Conservation (phyloP, 495 filamentous ascomycete species). For the Melanomma pulvis-pyrius region DNA sequence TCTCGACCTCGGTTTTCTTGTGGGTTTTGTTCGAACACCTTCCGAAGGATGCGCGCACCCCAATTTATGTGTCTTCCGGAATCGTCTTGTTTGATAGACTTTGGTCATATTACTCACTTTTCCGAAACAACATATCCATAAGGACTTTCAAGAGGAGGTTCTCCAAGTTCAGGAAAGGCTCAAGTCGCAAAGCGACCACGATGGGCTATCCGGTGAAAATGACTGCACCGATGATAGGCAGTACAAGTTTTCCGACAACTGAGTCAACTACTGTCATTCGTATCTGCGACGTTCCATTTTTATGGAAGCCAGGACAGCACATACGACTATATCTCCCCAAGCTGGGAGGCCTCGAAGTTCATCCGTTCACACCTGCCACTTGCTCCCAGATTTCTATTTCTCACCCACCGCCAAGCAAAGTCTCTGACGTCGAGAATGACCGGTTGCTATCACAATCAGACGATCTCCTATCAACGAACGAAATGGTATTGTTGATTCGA, state of each 20-base stretch:
- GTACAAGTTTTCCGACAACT: not conserved
- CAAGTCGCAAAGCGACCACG: not conserved
- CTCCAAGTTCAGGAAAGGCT: not conserved
- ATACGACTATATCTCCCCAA: conserved; percentile 32
- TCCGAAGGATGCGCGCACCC: conserved; percentile 32
- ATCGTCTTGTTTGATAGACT: conserved; percentile 33
- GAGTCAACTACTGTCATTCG: conserved; percentile 12
- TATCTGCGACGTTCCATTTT: conserved; percentile 25
- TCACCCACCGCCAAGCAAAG: not conserved
- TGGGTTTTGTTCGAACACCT: conserved; percentile 39
- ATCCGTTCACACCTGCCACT: conserved; percentile 40
- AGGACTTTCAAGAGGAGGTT: not conserved
- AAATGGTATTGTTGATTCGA: conserved; percentile 18
- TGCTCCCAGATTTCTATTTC: not conserved
- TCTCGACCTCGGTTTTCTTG: conserved; percentile 24
- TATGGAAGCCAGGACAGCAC: conserved; percentile 41
- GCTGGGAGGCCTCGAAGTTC: conserved; percentile 33
- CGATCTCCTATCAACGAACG: not conserved
- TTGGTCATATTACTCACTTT: conserved; percentile 11
- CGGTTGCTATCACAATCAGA: not conserved
- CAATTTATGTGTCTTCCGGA: conserved; percentile 32
- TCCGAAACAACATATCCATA: conserved; percentile 24
- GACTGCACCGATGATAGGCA: conserved; percentile 4
- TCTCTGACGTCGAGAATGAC: conserved; percentile 10
- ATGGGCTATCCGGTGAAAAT: conserved; percentile 17